Evolutionary conservation across 129 eudicot species (phyloP).

Genomic region (Pulicaria dysenterica): DNA sequence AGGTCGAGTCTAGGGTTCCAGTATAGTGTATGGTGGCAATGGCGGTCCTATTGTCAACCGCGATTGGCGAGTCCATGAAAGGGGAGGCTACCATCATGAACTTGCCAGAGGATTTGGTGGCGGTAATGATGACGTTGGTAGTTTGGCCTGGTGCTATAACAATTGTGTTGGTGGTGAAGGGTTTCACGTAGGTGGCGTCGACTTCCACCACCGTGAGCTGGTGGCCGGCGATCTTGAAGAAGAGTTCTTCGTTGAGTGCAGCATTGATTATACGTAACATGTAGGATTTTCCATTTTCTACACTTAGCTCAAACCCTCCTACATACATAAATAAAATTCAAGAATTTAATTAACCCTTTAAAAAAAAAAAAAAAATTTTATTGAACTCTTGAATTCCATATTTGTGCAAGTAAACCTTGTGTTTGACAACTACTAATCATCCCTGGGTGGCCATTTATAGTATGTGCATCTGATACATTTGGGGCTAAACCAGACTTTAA

Average conservation of each 20-base stretch:
- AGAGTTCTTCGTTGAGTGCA: conserved; percentile 89
- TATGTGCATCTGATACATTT: conserved; percentile 87
- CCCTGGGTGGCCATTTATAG: conserved; percentile 82
- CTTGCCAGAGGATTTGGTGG: conserved; percentile 53
- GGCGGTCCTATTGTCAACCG: conserved; percentile 77
- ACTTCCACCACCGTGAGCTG: conserved; percentile 78
- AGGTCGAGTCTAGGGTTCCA: conserved; percentile 44
- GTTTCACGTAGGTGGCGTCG: conserved; percentile 80
- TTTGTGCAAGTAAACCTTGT: conserved; percentile 33
- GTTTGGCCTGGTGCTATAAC: conserved; percentile 84
- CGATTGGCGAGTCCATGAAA: conserved; percentile 69
- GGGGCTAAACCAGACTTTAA: conserved; percentile 79
- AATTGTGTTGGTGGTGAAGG: conserved; percentile 67
- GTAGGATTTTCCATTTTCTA: conserved; percentile 69
- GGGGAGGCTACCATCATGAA: conserved; percentile 69
- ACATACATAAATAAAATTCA: background rate
- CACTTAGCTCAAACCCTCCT: conserved; percentile 60
- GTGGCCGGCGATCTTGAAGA: conserved; percentile 92
- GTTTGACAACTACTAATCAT: conserved; percentile 50
- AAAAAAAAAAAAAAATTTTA: no score
- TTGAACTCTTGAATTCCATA: background rate
- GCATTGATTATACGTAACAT: conserved; percentile 80
- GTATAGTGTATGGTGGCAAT: conserved; percentile 71
- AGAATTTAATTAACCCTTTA: background rate
- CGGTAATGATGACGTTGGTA: conserved; percentile 61